Conservation (phyloP, 1,284 basidiomycete genomes). For the Microbotryum intermedium region DNA sequence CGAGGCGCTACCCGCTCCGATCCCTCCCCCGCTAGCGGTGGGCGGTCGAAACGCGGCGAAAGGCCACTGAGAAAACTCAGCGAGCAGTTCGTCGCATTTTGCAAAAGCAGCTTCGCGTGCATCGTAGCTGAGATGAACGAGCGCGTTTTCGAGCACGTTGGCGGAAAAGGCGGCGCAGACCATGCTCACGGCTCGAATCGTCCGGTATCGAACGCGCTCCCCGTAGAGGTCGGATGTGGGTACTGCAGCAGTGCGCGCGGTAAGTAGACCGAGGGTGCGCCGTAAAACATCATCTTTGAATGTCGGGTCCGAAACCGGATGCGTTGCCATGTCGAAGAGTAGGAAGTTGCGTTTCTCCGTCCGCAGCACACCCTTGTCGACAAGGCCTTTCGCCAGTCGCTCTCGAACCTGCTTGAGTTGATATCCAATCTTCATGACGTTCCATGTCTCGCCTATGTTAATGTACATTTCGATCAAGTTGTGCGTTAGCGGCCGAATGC, state of each 20-base stretch:
- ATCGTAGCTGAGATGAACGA: conserved; percentile 76
- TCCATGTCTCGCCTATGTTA: conserved; percentile 84
- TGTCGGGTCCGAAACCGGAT: conserved; percentile 83
- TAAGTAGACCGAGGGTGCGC: conserved; percentile 67
- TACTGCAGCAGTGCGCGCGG: conserved; percentile 71
- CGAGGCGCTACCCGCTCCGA: conserved; percentile 35
- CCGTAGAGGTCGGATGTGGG: conserved; percentile 55
- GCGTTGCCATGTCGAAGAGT: conserved; percentile 97
- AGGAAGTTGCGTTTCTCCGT: conserved; percentile 96
- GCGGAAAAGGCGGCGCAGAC: conserved; percentile 85
- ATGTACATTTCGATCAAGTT: too few species aligned
- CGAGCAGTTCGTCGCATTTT: conserved; percentile 81
- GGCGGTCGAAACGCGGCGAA: conserved; percentile 51
- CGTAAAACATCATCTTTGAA: conserved; percentile 75
- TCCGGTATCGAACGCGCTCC: conserved; percentile 68
- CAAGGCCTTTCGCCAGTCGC: conserved; percentile 89
- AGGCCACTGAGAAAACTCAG: conserved; percentile 82
- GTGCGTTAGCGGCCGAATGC: too few species aligned
- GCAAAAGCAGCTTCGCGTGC: conserved; percentile 82
- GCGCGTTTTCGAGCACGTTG: conserved; percentile 87
- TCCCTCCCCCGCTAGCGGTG: conserved; percentile 35
- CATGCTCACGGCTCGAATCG: conserved; percentile 68
- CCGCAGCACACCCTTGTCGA: conserved; percentile 92
- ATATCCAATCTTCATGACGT: conserved; percentile 96
- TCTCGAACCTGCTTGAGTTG: conserved; percentile 95